These are phyloP conservation scores for Piper longum DNA, from an alignment of 164 flowering plant genomes.

Conservation along the genomic window DNA sequence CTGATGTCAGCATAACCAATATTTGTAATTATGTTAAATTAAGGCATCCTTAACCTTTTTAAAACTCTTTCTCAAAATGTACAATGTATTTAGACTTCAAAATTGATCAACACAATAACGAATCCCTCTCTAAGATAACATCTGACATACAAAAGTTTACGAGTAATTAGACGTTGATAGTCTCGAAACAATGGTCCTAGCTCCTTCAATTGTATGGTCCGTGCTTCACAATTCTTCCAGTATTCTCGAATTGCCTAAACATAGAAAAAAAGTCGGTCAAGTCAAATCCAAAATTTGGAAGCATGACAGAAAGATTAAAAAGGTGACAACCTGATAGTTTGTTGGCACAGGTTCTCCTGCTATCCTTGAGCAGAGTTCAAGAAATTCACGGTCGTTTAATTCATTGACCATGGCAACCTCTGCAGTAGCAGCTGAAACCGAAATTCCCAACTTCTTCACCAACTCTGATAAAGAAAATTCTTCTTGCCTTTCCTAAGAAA, in stretches of 20 bases:
- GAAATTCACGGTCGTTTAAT: slow-evolving; percentile 55
- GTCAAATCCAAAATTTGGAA: background rate
- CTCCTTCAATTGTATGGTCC: slow-evolving; percentile 50
- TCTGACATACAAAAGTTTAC: slow-evolving; percentile 40
- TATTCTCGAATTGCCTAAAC: slow-evolving; percentile 55
- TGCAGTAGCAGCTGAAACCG: slow-evolving; percentile 22
- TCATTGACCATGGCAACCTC: slow-evolving; percentile 46
- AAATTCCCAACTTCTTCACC: slow-evolving; percentile 39
- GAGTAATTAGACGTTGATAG: slow-evolving; percentile 62
- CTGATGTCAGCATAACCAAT: background rate
- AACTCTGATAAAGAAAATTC: slow-evolving; percentile 42
- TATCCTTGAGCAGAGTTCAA: slow-evolving; percentile 50
- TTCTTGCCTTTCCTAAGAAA: slow-evolving; percentile 9
- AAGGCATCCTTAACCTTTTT: background rate
- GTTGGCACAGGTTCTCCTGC: slow-evolving; percentile 18
- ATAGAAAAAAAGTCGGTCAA: slow-evolving; percentile 6
- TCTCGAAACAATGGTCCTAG: slow-evolving; percentile 86
- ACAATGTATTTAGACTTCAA: background rate
- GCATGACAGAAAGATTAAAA: slow-evolving; percentile 11
- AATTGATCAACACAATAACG: background rate
- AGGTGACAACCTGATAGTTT: slow-evolving; percentile 11
- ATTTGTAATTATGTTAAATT: background rate
- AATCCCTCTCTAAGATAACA: background rate
- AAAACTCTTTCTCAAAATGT: background rate
- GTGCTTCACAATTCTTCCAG: slow-evolving; percentile 56